Evolutionary conservation across 192 early-diverging fungal genomes (phyloP).

Genomic region (Coemansia sp.): DNA sequence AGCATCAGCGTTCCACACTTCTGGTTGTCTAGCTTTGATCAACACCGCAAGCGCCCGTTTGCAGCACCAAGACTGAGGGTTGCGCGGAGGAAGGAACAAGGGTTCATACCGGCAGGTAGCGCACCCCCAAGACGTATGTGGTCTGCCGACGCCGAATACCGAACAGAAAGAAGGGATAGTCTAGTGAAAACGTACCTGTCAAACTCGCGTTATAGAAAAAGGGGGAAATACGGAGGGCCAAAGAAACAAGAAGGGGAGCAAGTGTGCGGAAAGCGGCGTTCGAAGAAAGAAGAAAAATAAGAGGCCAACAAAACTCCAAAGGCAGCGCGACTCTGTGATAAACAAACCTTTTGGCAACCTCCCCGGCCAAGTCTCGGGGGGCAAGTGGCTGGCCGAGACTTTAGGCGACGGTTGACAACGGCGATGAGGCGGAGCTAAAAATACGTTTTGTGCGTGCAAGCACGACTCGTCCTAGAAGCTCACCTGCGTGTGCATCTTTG

Average conservation of each 20-base stretch:
- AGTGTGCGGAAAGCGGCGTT: conserved; percentile 2
- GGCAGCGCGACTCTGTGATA: conserved; percentile 4
- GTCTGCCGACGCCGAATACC: not conserved
- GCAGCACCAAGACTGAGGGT: not conserved
- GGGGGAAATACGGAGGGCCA: not conserved
- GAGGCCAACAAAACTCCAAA: not conserved
- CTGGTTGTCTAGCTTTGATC: conserved; percentile 1
- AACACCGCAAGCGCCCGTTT: not conserved
- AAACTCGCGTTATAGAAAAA: conserved; percentile 7
- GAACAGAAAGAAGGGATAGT: not conserved
- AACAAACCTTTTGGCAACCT: conserved; percentile 1
- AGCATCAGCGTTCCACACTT: conserved; percentile 1
- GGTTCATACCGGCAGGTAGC: no score
- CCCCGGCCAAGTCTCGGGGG: not conserved
- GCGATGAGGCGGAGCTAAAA: not conserved
- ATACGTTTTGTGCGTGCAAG: not conserved
- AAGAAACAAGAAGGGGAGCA: conserved; percentile 7
- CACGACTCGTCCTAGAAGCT: not conserved
- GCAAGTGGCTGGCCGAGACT: no score
- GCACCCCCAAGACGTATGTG: no score
- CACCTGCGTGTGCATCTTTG: not conserved
- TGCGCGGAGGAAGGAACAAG: not conserved
- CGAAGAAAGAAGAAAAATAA: conserved; percentile 10
- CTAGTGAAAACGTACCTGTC: conserved; percentile 1
- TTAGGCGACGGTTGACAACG: not conserved